Percentiles rank a stretch among this genome's conserved stretches.
phyloP scores from a whole-genome alignment of 371 early-diverging fungal species.

The Rhizopus arrhizus region DNA sequence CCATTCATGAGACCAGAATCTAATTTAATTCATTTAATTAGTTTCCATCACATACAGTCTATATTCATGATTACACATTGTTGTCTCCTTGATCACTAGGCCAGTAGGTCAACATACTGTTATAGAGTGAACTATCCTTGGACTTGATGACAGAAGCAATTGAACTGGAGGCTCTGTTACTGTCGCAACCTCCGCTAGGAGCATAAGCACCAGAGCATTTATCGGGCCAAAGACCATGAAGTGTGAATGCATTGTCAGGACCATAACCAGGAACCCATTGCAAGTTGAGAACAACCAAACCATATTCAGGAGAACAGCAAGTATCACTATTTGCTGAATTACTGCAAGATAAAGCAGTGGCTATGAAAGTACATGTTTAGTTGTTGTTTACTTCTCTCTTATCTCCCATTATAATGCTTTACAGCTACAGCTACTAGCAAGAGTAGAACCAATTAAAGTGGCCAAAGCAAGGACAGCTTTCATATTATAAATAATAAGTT shows the following conservation, averaged over 20 bases:
- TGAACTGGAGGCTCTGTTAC: conserved; percentile 22
- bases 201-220: conserved; percentile 39
- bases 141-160: conserved; percentile 28
- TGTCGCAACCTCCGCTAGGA: conserved; percentile 40
- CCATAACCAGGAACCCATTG: conserved; percentile 29
- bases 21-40: background rate
- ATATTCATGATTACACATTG: conserved; percentile 24
- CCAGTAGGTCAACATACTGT: conserved; percentile 37
- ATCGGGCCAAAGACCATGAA: conserved; percentile 46
- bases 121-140: conserved; percentile 24
- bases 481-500: too few species aligned
- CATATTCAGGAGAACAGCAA: conserved; percentile 45
- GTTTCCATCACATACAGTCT: background rate
- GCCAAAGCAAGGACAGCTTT: too few species aligned
- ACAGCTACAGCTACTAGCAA: background rate
- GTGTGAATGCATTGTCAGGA: conserved; percentile 27
- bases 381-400: background rate
- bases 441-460: background rate
- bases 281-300: conserved; percentile 53
- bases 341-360: background rate
- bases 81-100: conserved; percentile 43
- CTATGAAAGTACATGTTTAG: background rate
- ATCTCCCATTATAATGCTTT: background rate
- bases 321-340: background rate
- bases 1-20: conserved; percentile 55